A percentile compares a stretch with the other conserved stretches of the same genome.
These are phyloP conservation scores for Barbatosphaeria neglecta DNA, from an alignment of 495 filamentous ascomycete species.

Conservation along the genomic window DNA sequence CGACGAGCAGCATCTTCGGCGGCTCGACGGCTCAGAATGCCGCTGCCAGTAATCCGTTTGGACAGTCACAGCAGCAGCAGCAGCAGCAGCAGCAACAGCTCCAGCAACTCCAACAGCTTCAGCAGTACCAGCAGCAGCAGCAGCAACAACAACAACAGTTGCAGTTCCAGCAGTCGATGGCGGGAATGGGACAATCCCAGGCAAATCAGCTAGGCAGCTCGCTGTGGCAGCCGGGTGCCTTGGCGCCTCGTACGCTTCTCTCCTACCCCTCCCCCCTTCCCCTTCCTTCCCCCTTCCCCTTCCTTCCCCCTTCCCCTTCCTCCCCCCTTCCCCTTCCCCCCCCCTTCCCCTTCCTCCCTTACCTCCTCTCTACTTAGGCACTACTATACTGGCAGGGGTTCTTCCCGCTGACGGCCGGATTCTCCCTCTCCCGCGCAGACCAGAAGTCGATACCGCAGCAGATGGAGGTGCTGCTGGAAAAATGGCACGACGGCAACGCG, in stretches of 20 bases:
- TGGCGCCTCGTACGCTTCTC: constrained; percentile 28
- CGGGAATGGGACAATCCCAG: constrained; percentile 20
- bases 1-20: neutral
- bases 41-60: neutral
- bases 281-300: neutral
- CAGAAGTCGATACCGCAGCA: constrained; percentile 81
- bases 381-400: no score
- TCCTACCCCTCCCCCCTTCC: neutral
- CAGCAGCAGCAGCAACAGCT: constrained; percentile 1
- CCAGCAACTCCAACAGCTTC: constrained; percentile 11
- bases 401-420: no score
- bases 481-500: constrained; percentile 67
- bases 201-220: constrained; percentile 25
- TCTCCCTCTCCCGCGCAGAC: no score
- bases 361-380: no score
- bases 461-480: constrained; percentile 61
- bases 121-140: constrained; percentile 19
- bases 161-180: constrained; percentile 18
- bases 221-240: constrained; percentile 37
- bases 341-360: no score
- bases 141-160: constrained; percentile 7
- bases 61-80: neutral
- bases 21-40: neutral
- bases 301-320: no score
- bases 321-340: constrained; percentile 1